These are phyloP conservation scores for Kewa caespitosa DNA, from an alignment of 179 eudicot species.

Conservation along the genomic window DNA sequence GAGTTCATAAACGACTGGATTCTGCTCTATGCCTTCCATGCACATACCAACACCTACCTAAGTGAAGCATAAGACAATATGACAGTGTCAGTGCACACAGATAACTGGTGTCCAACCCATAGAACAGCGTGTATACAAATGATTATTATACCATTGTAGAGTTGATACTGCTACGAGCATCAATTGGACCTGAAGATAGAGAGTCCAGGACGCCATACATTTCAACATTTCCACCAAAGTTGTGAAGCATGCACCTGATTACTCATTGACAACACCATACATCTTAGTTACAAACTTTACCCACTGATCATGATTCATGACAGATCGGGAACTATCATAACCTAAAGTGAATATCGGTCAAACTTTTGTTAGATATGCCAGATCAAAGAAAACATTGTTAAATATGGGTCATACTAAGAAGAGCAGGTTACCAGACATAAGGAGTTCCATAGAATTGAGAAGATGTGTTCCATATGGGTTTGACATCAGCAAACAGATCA, in stretches of 20 bases:
- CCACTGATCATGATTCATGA: constrained; percentile 2
- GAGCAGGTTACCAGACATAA: constrained; percentile 68
- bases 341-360: constrained; percentile 5
- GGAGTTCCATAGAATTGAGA: constrained; percentile 94
- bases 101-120: neutral
- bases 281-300: constrained; percentile 3
- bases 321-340: neutral
- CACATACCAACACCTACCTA: constrained; percentile 98
- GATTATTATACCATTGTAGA: constrained; percentile 78
- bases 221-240: constrained; percentile 98
- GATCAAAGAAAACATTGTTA: too few species aligned
- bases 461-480: constrained; percentile 86
- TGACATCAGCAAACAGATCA: constrained; percentile 98
- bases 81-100: neutral
- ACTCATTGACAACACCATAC: constrained; percentile 14
- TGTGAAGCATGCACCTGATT: constrained; percentile 98
- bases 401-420: constrained; percentile 1
- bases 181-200: constrained; percentile 90
- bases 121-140: constrained; percentile 12
- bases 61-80: constrained; percentile 11
- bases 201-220: constrained; percentile 94
- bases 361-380: too few species aligned
- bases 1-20: constrained; percentile 96
- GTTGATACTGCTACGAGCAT: constrained; percentile 72
- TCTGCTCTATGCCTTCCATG: constrained; percentile 99